These are phyloP conservation scores for Aurantiochytrium sp. DNA, from an alignment of 108 stramenopile species.

Conservation along the genomic window DNA sequence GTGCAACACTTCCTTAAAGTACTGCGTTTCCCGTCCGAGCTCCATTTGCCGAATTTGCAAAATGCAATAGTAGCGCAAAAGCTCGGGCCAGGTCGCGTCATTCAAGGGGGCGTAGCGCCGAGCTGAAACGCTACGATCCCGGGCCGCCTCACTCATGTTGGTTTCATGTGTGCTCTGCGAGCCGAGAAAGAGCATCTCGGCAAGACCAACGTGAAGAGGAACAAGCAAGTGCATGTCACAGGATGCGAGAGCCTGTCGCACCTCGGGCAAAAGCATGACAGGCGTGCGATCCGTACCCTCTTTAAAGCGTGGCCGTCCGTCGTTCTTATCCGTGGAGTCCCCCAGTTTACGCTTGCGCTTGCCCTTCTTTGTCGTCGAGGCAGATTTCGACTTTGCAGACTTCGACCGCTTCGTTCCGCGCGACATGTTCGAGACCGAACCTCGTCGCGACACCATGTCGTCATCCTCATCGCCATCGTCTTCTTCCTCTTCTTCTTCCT, in stretches of 20 bases:
- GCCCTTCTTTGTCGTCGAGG: background rate
- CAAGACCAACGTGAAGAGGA: background rate
- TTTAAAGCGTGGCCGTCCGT: background rate
- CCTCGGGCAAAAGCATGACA: background rate
- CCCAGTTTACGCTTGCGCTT: background rate
- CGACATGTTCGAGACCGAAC: background rate
- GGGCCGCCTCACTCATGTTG: background rate
- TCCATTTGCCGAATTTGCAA: background rate
- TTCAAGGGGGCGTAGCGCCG: background rate
- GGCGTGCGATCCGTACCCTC: background rate
- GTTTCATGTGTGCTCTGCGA: background rate
- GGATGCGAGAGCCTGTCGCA: background rate
- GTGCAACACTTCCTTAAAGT: background rate
- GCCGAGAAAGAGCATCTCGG: background rate
- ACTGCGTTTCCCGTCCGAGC: background rate
- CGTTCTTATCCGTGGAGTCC: background rate
- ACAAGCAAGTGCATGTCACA: slow-evolving; percentile 15
- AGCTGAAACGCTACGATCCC: background rate
- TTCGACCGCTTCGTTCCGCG: background rate
- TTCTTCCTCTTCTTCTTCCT: background rate
- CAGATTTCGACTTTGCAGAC: background rate
- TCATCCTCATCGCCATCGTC: background rate
- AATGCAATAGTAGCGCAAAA: background rate
- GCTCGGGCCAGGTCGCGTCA: background rate
- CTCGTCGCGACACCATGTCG: background rate